Percentiles rank a stretch among this genome's conserved stretches.
phyloP scores from a whole-genome alignment of 768 basidiomycete species.

The Chalciporus sphaerocephalus region DNA sequence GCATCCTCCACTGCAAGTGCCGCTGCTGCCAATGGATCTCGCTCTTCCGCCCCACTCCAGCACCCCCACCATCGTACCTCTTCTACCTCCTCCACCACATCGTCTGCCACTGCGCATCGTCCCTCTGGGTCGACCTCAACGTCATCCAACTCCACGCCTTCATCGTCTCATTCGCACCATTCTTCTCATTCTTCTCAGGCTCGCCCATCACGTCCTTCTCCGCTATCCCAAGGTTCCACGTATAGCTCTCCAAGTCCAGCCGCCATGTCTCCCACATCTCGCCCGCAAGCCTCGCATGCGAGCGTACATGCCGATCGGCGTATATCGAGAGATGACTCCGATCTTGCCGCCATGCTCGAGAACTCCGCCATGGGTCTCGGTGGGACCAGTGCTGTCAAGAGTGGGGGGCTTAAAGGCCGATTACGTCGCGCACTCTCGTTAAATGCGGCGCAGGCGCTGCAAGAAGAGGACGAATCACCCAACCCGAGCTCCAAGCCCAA shows the following conservation, averaged over 20 bases:
- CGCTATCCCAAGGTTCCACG: slow-evolving; percentile 32
- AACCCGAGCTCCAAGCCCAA: slow-evolving; percentile 18
- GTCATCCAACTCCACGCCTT: slow-evolving; percentile 25
- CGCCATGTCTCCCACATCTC: slow-evolving; percentile 11
- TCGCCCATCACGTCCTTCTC: slow-evolving; percentile 31
- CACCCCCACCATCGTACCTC: slow-evolving; percentile 31
- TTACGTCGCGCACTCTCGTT: slow-evolving; percentile 71
- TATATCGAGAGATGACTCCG: slow-evolving; percentile 74
- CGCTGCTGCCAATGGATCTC: slow-evolving; percentile 6
- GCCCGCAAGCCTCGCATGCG: slow-evolving; percentile 32
- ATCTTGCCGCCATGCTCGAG: slow-evolving; percentile 53
- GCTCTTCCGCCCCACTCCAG: slow-evolving; percentile 22
- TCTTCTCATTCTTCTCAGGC: slow-evolving; percentile 25
- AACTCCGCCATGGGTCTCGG: slow-evolving; percentile 37
- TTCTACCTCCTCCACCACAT: slow-evolving; percentile 27
- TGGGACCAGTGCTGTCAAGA: slow-evolving; percentile 38
- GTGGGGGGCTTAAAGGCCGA: slow-evolving; percentile 71
- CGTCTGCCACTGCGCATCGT: slow-evolving; percentile 20
- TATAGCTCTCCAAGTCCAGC: slow-evolving; percentile 16
- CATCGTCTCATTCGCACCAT: slow-evolving; percentile 27
- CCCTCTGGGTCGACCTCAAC: slow-evolving; percentile 27
- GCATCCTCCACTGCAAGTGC: slow-evolving; percentile 23
- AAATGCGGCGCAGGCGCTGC: slow-evolving; percentile 53
- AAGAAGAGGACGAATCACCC: slow-evolving; percentile 37
- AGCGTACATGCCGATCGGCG: slow-evolving; percentile 64